These are phyloP conservation scores for Oenanthe sinensis DNA, from an alignment of 129 eudicot genomes.

Conservation along the genomic window DNA sequence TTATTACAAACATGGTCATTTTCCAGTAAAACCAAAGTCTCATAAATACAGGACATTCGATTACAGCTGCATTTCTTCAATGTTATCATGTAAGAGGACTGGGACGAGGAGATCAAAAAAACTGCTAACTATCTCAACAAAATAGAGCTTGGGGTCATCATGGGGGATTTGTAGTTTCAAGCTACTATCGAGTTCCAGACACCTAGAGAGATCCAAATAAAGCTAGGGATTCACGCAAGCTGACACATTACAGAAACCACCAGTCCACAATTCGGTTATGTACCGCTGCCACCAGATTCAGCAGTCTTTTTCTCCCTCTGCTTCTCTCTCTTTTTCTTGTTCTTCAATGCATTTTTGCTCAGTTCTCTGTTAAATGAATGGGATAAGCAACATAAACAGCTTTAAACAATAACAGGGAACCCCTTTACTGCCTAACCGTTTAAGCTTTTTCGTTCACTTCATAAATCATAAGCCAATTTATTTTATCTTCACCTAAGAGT, in stretches of 20 bases:
- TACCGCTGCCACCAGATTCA: constrained; percentile 42
- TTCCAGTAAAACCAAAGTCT: background rate
- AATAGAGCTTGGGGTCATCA: background rate
- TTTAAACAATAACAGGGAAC: background rate
- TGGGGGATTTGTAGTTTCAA: background rate
- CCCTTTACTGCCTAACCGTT: background rate
- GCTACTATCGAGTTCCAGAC: background rate
- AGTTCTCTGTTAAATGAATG: constrained; percentile 38
- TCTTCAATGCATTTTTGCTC: constrained; percentile 86
- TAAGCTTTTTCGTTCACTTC: background rate
- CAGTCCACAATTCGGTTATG: constrained; percentile 5
- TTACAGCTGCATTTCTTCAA: background rate
- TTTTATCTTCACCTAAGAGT: background rate
- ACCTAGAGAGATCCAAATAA: background rate
- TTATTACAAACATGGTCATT: background rate
- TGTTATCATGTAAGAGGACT: background rate
- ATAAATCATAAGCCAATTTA: background rate
- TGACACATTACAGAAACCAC: background rate
- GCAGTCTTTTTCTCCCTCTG: constrained; percentile 87
- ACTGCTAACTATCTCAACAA: background rate
- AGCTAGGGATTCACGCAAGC: background rate
- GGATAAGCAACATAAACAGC: background rate
- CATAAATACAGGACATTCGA: background rate
- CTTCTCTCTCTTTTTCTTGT: constrained; percentile 94
- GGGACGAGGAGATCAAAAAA: background rate